Evolutionary conservation across 768 basidiomycete species (phyloP), one percentile per base, ranked within the genome.

Genomic region (Tremella yokohamensis): DNA sequence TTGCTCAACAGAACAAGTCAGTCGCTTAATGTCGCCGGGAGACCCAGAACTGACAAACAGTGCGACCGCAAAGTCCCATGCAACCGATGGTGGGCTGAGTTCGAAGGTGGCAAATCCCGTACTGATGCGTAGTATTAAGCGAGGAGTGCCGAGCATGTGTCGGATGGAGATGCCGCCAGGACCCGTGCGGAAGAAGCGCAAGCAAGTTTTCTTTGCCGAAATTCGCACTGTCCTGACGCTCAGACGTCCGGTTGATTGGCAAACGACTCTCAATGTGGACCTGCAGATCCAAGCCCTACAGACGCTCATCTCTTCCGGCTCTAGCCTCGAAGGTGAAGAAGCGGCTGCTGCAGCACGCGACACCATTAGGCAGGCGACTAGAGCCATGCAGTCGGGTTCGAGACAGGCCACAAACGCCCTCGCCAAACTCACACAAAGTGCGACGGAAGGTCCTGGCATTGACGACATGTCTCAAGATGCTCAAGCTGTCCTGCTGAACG

Each of bases 11-110:
- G 70, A 73, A 64, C 70, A 73, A 57, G 70, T 73, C 40, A 64
- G 70, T 58, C 25, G 18, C 8, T 18, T 15, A 3, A 7, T 18
- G 8, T 2, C 22, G 37, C 22, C 25, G 26, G 15, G 24, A 18
- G 1, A 6, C 19, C 45, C 12, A 6, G 42, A 37, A 40, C 19
- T 15, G 13, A 25, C 7, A 11, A 7, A 2, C 61, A 75, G 68
- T 75, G 73, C 40, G 73, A 75, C 49, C 57, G 73, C 3, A 72
- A 70, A 49, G 68, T 75, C 20, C 73, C 73, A 9, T 75, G 73
- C 49, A 63, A 55, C 20, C 37, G 71, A 67, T 75, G 73, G 71
- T 73, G 20, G 20, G 70, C 51, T 11, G 19, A n/a, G 11, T 0
- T 37, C 13, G 25, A 8, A 18, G n/a, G 39, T 11, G 3, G 25